A percentile compares a stretch with the other conserved stretches of the same genome.
phyloP scores from a whole-genome alignment of 176 grass and related monocot genomes.

The Stipa capillata region DNA sequence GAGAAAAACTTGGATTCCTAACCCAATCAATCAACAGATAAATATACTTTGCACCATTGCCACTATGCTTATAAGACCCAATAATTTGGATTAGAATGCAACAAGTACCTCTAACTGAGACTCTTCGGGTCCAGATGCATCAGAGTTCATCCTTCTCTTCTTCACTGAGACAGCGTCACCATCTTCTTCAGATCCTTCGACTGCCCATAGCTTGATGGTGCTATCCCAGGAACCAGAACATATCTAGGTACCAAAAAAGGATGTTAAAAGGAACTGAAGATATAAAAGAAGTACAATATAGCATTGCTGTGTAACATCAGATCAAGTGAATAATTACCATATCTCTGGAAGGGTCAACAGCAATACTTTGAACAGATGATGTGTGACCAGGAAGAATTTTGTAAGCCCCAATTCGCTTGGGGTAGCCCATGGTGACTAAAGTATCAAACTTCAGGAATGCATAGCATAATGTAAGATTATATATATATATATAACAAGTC shows the following conservation, averaged over 20 bases:
- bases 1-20: neutral
- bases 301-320: neutral
- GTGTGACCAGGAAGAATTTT: slow-evolving; percentile 75
- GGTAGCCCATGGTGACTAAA: slow-evolving; percentile 34
- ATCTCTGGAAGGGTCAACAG: slow-evolving; percentile 37
- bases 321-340: slow-evolving; percentile 53
- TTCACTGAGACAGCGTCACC: slow-evolving; percentile 62
- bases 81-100: neutral
- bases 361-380: slow-evolving; percentile 63
- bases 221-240: slow-evolving; percentile 87
- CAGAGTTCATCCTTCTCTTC: slow-evolving; percentile 61
- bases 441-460: slow-evolving; percentile 43
- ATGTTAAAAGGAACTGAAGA: neutral
- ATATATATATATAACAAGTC: neutral
- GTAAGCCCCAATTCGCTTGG: slow-evolving; percentile 52
- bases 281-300: neutral
- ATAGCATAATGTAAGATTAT: slow-evolving; percentile 25
- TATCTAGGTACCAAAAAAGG: slow-evolving; percentile 34
- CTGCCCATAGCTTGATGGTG: slow-evolving; percentile 69
- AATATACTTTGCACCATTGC: neutral
- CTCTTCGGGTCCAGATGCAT: slow-evolving; percentile 46
- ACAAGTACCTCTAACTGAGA: slow-evolving; percentile 62
- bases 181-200: slow-evolving; percentile 52
- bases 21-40: neutral
- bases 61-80: neutral